phyloP scores from a whole-genome alignment of 108 stramenopile species.

The Pseudonitzschia pungens region DNA sequence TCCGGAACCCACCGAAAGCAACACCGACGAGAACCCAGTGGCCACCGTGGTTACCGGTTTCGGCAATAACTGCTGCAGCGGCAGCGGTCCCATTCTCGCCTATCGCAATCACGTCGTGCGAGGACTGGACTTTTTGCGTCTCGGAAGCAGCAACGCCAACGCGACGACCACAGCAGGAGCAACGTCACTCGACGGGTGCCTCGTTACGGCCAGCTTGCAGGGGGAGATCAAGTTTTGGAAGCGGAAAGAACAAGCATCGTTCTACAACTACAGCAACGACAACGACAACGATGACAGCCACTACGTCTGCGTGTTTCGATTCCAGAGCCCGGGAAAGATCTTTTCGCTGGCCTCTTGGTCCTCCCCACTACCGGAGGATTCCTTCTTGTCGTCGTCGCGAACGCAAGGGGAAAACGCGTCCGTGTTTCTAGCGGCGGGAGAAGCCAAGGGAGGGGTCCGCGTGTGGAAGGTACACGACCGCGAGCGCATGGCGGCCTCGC shows the following conservation, averaged over 20 bases:
- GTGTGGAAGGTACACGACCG: slow-evolving; percentile 12
- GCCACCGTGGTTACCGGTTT: not conserved
- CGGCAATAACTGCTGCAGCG: not conserved
- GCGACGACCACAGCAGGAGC: too few species aligned
- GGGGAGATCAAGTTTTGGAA: slow-evolving; percentile 20
- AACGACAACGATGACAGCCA: not conserved
- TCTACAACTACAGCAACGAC: not conserved
- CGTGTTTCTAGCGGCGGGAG: slow-evolving; percentile 5
- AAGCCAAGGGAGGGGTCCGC: slow-evolving; percentile 9
- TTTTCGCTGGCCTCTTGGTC: slow-evolving; percentile 13
- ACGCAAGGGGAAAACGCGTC: not conserved
- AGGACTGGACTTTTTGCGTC: slow-evolving; percentile 6
- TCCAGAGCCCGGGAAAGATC: slow-evolving; percentile 13
- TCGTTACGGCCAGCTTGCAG: slow-evolving; percentile 14
- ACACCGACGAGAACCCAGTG: not conserved
- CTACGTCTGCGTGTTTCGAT: slow-evolving; percentile 2
- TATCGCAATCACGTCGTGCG: slow-evolving; percentile 6
- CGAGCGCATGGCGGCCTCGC: too few species aligned
- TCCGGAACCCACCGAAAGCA: not conserved
- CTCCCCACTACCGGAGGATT: not conserved
- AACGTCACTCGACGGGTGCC: not conserved
- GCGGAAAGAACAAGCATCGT: not conserved
- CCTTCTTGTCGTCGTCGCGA: not conserved
- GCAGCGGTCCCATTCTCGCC: not conserved
- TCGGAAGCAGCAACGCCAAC: not conserved